phyloP scores from a whole-genome alignment of 2,329 filamentous ascomycete species.

The Paecilomyces sp. region DNA sequence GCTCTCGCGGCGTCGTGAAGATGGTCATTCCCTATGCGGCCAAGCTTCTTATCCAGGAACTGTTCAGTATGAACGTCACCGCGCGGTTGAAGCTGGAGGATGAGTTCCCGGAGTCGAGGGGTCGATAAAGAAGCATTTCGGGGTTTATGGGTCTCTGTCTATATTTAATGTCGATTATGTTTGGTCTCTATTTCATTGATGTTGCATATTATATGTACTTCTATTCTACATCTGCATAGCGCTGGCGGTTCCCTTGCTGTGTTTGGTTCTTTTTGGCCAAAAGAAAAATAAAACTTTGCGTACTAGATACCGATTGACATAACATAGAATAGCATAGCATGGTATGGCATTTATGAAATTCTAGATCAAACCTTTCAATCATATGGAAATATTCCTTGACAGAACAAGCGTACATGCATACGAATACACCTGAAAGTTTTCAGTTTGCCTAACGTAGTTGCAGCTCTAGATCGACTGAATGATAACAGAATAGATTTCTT shows the following conservation, averaged over 20 bases:
- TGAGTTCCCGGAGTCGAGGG: conserved; percentile 64
- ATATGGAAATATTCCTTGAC: neutral
- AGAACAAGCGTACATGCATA: neutral
- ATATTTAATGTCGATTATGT: neutral
- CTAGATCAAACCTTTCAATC: neutral
- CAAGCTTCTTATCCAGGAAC: conserved; percentile 89
- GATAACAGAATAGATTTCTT: too few species aligned
- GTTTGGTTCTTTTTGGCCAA: neutral
- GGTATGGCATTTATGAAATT: neutral
- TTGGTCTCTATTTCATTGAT: neutral
- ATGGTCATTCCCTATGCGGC: conserved; percentile 98
- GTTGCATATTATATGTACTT: neutral
- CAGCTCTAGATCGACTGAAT: too few species aligned
- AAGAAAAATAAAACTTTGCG: neutral
- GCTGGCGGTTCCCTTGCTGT: neutral
- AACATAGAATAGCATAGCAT: neutral
- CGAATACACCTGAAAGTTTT: too few species aligned
- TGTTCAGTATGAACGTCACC: conserved; percentile 98
- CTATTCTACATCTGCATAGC: neutral
- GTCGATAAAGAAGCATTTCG: conserved; percentile 15
- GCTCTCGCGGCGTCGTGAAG: conserved; percentile 72
- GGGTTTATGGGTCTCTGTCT: too few species aligned
- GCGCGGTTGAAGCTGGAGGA: conserved; percentile 85
- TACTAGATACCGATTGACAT: neutral
- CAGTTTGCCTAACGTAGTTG: too few species aligned